phyloP scores from a whole-genome alignment of 352 stramenopile genomes.

The Phytophthora litchii region DNA sequence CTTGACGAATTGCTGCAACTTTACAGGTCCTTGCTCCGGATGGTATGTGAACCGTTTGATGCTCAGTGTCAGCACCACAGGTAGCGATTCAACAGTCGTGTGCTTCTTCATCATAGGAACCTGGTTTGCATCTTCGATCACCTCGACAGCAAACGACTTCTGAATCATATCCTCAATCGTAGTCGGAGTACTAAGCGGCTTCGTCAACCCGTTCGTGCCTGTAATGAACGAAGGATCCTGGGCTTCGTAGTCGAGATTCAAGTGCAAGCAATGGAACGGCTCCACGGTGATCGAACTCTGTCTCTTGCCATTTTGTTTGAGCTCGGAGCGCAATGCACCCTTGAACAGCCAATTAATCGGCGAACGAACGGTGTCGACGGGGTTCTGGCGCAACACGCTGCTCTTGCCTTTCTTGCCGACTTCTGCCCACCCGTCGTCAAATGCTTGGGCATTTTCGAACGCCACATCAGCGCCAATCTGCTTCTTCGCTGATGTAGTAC shows the following conservation, averaged over 20 bases:
- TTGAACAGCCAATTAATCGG: conserved; percentile 90
- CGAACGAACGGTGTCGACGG: conserved; percentile 62
- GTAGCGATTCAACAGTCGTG: conserved; percentile 74
- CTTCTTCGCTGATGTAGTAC: conserved; percentile 4
- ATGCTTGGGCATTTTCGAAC: conserved; percentile 34
- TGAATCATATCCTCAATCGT: conserved; percentile 81
- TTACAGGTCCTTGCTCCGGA: conserved; percentile 74
- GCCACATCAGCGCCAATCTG: conserved; percentile 15
- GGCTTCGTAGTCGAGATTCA: conserved; percentile 75
- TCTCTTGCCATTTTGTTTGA: conserved; percentile 74
- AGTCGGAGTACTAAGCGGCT: conserved; percentile 40
- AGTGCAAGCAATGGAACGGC: conserved; percentile 85
- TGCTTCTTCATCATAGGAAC: conserved; percentile 70
- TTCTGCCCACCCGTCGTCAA: conserved; percentile 80
- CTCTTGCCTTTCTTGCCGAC: conserved; percentile 82
- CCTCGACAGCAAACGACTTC: conserved; percentile 74
- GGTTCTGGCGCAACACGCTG: conserved; percentile 76
- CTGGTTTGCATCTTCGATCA: conserved; percentile 65
- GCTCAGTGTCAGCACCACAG: conserved; percentile 80
- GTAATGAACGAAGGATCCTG: conserved; percentile 40
- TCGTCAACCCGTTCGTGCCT: conserved; percentile 44
- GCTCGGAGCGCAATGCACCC: conserved; percentile 74
- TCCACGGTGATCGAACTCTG: conserved; percentile 87
- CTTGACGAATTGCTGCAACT: conserved; percentile 86
- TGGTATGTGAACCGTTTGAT: conserved; percentile 90